Conservation (phyloP, 768 basidiomycete species). For the Lentinus brumalis region DNA sequence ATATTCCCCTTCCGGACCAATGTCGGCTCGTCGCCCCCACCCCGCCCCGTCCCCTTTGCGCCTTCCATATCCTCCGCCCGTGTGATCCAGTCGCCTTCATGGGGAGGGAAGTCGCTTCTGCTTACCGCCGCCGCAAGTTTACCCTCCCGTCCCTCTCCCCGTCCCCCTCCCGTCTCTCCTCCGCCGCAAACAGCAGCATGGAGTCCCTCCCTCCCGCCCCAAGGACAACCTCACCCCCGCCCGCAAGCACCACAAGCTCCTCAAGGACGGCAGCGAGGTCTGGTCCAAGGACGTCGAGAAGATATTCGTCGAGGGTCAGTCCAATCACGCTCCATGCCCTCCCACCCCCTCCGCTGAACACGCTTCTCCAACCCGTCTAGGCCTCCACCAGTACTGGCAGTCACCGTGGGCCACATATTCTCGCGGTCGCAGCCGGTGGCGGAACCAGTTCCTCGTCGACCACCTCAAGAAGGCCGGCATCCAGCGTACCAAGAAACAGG, state of each 20-base stretch:
- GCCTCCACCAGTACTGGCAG: slow-evolving; percentile 76
- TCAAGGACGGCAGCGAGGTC: slow-evolving; percentile 82
- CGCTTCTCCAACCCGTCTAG: slow-evolving; percentile 37
- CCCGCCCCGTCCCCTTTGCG: slow-evolving; percentile 24
- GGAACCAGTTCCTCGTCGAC: slow-evolving; percentile 85
- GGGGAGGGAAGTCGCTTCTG: slow-evolving; percentile 29
- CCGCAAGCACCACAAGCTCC: slow-evolving; percentile 80
- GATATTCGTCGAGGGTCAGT: slow-evolving; percentile 72
- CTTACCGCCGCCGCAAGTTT: slow-evolving; percentile 30
- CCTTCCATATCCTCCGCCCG: slow-evolving; percentile 30
- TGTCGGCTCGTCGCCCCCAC: slow-evolving; percentile 20
- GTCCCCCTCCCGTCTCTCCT: slow-evolving; percentile 25
- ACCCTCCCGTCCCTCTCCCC: slow-evolving; percentile 32
- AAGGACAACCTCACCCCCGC: slow-evolving; percentile 63
- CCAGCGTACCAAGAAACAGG: slow-evolving; percentile 81
- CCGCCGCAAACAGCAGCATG: slow-evolving; percentile 22
- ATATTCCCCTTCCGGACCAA: slow-evolving; percentile 26
- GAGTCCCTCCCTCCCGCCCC: slow-evolving; percentile 25
- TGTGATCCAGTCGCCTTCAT: slow-evolving; percentile 24
- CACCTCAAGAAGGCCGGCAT: slow-evolving; percentile 72
- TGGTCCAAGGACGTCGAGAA: slow-evolving; percentile 82
- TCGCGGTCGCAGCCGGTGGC: slow-evolving; percentile 76
- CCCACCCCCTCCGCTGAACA: slow-evolving; percentile 8
- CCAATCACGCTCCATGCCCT: neutral
- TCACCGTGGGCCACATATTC: slow-evolving; percentile 82